Conservation (phyloP, 495 filamentous ascomycete genomes). For the Neurospora tetrasperma region DNA sequence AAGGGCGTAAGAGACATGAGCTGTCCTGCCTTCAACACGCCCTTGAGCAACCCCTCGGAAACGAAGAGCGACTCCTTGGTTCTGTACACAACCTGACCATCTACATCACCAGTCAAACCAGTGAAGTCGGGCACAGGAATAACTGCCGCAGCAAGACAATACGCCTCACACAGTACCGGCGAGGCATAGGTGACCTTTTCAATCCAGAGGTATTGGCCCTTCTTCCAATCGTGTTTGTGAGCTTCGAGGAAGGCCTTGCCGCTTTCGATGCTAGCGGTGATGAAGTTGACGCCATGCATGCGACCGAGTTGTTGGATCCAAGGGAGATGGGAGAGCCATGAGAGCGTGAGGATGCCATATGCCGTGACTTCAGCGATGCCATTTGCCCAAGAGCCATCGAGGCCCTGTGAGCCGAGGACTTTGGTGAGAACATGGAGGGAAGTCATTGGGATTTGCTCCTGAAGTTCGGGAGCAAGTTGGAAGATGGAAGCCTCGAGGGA, state of each 20-base stretch:
- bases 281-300: background rate
- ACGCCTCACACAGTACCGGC: background rate
- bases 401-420: background rate
- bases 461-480: background rate
- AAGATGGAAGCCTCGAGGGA: background rate
- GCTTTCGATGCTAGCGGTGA: background rate
- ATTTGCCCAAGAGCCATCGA: background rate
- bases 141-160: background rate
- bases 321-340: background rate
- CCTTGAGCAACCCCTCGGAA: background rate
- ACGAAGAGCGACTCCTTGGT: background rate
- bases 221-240: background rate
- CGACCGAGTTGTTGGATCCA: background rate
- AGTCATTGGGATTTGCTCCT: background rate
- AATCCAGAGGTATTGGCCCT: background rate
- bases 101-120: background rate
- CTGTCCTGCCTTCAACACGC: background rate
- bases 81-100: background rate
- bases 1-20: background rate
- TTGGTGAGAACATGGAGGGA: background rate
- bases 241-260: background rate
- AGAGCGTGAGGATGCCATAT: background rate
- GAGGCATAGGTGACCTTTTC: background rate
- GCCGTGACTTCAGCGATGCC: background rate
- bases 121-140: background rate